Evolutionary conservation across 805 yeast species (phyloP), one percentile per base, ranked within the genome.

Genomic region (Candida vaughaniae): DNA sequence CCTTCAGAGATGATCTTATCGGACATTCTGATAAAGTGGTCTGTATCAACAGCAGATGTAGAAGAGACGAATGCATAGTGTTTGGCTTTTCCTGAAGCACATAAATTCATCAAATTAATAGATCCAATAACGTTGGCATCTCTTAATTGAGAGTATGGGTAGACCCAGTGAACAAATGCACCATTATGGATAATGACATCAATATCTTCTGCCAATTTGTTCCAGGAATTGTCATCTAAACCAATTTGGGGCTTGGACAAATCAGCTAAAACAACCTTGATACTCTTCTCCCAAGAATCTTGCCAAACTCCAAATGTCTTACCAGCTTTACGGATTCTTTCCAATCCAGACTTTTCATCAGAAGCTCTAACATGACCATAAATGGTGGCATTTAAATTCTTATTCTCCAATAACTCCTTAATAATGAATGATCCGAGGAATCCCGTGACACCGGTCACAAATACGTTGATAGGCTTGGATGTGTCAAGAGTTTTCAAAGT

Each of bases 151-250:
- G 83, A 66, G 64, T 93, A 93, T 18, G 99, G 98, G 60, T 85
- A 93, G 2, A 90, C 96, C 99, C 99, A 93, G 61, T 93, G 99
- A 25, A 93, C 99, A 44, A 90, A 71, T 12, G 99, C 99, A 69
- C 98, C 99, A 51, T 93, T 93, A 62, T 93, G 99, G 44, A 93
- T 77, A 35, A 93, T 80, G 3, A 82, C 82, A 60, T 95, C 99
- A 40, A 91, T 69, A 1, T 68, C 63, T 11, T 75, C 60, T 7
- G 78, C 65, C 41, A 93, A 72, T 6, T 52, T 33, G 1, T 48
- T 29, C 95, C 96, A 93, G 22, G 67, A 64, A 3, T 51, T 58
- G 23, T 72, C 71, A 12, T 64, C 48, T 36, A 87, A 53, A 0
- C 97, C 99, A 56, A 93, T 82, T 29, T 82, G 71, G n/a, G 73